phyloP scores from a whole-genome alignment of 495 filamentous ascomycete genomes.

The Penicillium crystallinum region DNA sequence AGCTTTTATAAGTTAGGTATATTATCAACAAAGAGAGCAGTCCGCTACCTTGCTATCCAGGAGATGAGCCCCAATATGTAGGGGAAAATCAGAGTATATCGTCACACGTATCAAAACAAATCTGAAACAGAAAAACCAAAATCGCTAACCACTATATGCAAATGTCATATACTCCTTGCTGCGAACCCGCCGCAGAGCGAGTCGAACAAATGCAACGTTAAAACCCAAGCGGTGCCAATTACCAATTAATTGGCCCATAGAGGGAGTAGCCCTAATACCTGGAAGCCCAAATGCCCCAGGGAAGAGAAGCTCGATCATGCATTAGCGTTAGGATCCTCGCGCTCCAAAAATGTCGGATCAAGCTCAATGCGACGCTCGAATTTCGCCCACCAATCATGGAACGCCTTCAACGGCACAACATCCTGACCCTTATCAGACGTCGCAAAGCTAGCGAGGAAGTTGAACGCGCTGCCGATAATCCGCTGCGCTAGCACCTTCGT shows the following conservation, averaged over 20 bases:
- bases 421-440: slow-evolving; percentile 59
- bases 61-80: neutral
- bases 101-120: slow-evolving; percentile 2
- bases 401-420: slow-evolving; percentile 82
- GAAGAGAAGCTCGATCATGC: neutral
- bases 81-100: slow-evolving; percentile 1
- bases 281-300: too few species aligned
- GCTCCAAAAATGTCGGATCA: slow-evolving; percentile 87
- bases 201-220: neutral
- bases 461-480: slow-evolving; percentile 96
- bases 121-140: neutral
- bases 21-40: neutral
- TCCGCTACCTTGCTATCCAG: neutral
- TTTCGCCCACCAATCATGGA: slow-evolving; percentile 96
- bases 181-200: neutral
- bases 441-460: slow-evolving; percentile 88
- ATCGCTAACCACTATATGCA: slow-evolving; percentile 3
- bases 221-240: too few species aligned
- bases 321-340: slow-evolving; percentile 51
- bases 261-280: too few species aligned
- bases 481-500: slow-evolving; percentile 80
- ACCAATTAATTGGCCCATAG: too few species aligned
- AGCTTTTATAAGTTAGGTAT: neutral
- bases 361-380: slow-evolving; percentile 84
- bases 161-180: neutral